A percentile compares a stretch with the other conserved stretches of the same genome.
Evolutionary conservation across 1,284 basidiomycete species (phyloP).

Genomic region (Coniferiporia sulphurascens): DNA sequence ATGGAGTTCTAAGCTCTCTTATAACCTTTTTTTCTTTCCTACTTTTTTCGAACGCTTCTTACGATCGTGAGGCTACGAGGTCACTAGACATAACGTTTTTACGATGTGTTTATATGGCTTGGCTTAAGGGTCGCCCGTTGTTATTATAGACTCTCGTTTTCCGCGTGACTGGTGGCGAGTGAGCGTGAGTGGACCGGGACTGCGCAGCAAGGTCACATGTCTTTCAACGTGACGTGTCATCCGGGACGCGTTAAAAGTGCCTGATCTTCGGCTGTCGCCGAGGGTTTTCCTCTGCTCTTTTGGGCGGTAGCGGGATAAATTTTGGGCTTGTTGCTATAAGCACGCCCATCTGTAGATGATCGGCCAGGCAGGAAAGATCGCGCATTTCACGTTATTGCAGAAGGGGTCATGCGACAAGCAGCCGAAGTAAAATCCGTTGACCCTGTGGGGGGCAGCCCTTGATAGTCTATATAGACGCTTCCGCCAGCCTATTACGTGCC

Average conservation of each 20-base stretch:
- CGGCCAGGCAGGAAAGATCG: too few relatives aligned
- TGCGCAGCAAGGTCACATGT: too few relatives aligned
- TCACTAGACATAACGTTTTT: not conserved
- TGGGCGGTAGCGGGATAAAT: too few relatives aligned
- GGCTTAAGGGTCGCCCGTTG: not conserved
- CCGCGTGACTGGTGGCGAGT: not conserved
- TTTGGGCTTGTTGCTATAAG: too few relatives aligned
- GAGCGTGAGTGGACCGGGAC: too few relatives aligned
- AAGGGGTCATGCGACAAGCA: not conserved
- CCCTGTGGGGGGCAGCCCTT: not conserved
- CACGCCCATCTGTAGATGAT: too few relatives aligned
- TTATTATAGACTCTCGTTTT: conserved; percentile 3
- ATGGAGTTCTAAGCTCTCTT: not conserved
- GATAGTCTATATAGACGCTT: too few relatives aligned
- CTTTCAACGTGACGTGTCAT: too few relatives aligned
- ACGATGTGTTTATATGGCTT: conserved; percentile 9
- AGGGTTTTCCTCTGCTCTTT: too few relatives aligned
- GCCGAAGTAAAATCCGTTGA: not conserved
- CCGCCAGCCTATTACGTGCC: too few relatives aligned
- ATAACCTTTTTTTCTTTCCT: not conserved
- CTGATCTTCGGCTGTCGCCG: too few relatives aligned
- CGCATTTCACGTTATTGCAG: not conserved
- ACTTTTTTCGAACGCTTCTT: not conserved
- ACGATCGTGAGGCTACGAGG: conserved; percentile 1
- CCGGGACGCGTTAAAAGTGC: too few relatives aligned